Evolutionary conservation across 208 protist species (phyloP).

Genomic region (Trypanosoma scelopori): DNA sequence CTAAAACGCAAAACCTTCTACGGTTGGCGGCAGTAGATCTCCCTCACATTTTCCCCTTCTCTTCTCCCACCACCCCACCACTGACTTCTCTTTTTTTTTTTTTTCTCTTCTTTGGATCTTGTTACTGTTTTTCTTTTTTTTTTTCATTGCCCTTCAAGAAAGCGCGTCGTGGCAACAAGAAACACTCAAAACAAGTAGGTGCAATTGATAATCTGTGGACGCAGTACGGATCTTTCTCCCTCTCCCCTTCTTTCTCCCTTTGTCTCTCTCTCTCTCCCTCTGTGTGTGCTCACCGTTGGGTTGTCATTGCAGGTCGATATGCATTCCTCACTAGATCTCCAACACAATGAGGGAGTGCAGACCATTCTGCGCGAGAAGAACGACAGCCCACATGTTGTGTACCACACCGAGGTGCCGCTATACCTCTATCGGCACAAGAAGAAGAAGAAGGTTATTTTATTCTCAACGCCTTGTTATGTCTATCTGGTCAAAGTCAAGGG

Average conservation of each 20-base stretch:
- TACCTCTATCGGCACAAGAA: conserved; percentile 47
- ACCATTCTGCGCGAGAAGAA: conserved; percentile 65
- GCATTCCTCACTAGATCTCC: not conserved
- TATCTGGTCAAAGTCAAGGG: conserved; percentile 83
- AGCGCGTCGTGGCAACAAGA: too few species aligned
- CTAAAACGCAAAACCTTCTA: not conserved
- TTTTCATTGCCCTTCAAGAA: not conserved
- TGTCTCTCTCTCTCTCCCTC: not conserved
- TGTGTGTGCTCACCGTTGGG: not conserved
- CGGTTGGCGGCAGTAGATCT: not conserved
- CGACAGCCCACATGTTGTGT: conserved; percentile 76
- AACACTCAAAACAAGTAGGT: too few species aligned
- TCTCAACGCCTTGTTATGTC: conserved; percentile 67
- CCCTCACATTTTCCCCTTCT: not conserved
- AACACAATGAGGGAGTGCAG: conserved; percentile 44
- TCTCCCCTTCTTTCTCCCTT: too few species aligned
- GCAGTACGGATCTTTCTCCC: too few species aligned
- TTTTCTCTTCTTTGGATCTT: not conserved
- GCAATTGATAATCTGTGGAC: too few species aligned
- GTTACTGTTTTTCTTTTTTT: not conserved
- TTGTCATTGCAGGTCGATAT: conserved; percentile 4
- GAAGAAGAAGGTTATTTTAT: conserved; percentile 60
- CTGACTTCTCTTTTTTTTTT: conserved; percentile 7
- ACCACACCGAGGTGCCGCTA: conserved; percentile 43
- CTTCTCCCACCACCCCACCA: not conserved